These are phyloP conservation scores for Septoria petroselini DNA, from an alignment of 2,329 filamentous ascomycete species.

Conservation along the genomic window DNA sequence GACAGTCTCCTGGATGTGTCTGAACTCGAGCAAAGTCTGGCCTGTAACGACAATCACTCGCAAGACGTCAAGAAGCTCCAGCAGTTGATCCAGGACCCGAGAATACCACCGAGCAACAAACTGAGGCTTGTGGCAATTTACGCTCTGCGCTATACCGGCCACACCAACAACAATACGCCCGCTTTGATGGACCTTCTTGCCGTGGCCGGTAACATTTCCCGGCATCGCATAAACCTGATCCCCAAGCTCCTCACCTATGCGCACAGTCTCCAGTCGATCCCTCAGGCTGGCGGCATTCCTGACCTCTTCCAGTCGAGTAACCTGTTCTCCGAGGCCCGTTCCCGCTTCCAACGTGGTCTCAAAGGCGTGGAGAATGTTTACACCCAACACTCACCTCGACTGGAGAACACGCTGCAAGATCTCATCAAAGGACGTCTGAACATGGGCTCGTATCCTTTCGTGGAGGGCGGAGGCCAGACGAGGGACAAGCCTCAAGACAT, in stretches of 20 bases:
- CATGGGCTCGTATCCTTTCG: constrained; percentile 86
- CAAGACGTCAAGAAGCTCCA: constrained; percentile 91
- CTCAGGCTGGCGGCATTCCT: constrained; percentile 69
- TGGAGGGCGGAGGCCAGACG: constrained; percentile 82
- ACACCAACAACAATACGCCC: constrained; percentile 76
- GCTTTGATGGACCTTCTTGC: constrained; percentile 82
- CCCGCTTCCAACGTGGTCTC: constrained; percentile 78
- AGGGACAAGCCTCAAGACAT: constrained; percentile 96
- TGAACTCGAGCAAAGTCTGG: constrained; percentile 92
- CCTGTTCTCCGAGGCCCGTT: constrained; percentile 84
- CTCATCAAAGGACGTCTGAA: constrained; percentile 86
- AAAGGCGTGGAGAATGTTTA: constrained; percentile 99
- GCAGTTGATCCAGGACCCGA: constrained; percentile 74
- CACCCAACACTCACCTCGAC: constrained; percentile 87
- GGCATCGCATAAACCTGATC: constrained; percentile 73
- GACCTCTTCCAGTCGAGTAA: constrained; percentile 90
- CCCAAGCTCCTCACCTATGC: constrained; percentile 81
- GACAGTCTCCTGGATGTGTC: constrained; percentile 92
- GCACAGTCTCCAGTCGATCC: constrained; percentile 70
- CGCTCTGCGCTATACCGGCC: constrained; percentile 84
- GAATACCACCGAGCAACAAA: constrained; percentile 77
- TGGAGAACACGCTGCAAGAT: constrained; percentile 85
- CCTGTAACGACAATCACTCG: constrained; percentile 93
- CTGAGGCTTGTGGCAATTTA: constrained; percentile 90
- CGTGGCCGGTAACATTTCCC: constrained; percentile 76